These are phyloP conservation scores for Pseudocercospora fijiensis DNA, from an alignment of 2,329 filamentous ascomycete species.

Conservation along the genomic window DNA sequence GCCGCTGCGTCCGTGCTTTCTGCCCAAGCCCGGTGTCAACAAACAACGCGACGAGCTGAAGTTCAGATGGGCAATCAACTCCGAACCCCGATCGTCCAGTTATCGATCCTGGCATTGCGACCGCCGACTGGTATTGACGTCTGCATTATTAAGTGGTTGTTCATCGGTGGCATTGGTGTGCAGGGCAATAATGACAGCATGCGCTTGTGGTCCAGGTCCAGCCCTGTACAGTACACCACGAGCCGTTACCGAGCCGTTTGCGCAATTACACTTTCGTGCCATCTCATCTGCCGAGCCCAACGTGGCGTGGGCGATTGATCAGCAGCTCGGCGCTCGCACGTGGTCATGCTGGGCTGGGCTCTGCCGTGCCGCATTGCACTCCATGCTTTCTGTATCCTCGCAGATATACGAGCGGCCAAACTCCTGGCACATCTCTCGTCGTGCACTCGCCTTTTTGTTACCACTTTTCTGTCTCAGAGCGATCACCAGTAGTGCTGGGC, in stretches of 20 bases:
- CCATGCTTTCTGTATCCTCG: too few species aligned
- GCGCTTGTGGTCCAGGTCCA: background rate
- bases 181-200: background rate
- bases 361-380: too few species aligned
- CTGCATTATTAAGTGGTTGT: background rate
- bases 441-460: too few species aligned
- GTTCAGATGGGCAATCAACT: background rate
- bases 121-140: background rate
- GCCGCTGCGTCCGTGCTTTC: too few species aligned
- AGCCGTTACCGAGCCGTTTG: too few species aligned
- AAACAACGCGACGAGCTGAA: background rate
- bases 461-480: constrained; percentile 19
- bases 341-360: too few species aligned
- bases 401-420: background rate
- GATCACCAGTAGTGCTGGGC: constrained; percentile 14
- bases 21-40: too few species aligned
- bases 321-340: background rate
- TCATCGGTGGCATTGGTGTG: background rate
- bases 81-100: background rate
- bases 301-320: background rate
- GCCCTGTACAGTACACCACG: background rate
- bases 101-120: background rate
- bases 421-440: too few species aligned
- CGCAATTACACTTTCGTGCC: background rate
- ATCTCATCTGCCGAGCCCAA: too few species aligned